Evolutionary conservation across 192 early-diverging fungal genomes (phyloP).

Genomic region (Spinellus fusiger): DNA sequence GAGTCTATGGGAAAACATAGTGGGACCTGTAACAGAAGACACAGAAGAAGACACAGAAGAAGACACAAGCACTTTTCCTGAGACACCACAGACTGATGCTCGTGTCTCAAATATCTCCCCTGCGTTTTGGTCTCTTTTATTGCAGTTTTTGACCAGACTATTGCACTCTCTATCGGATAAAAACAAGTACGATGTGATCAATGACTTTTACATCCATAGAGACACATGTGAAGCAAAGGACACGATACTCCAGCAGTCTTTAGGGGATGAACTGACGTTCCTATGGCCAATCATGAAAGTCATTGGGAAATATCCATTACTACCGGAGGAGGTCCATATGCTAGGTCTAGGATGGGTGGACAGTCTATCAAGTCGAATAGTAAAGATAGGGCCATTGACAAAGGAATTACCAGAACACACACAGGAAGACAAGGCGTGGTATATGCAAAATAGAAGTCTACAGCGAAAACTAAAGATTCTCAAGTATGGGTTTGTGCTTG

Average conservation of each 20-base stretch:
- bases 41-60: neutral
- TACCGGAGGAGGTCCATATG: conserved; percentile 45
- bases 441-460: neutral
- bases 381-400: neutral
- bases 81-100: neutral
- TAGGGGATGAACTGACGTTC: neutral
- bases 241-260: neutral
- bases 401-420: neutral
- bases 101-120: conserved; percentile 4
- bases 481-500: conserved; percentile 25
- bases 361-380: conserved; percentile 7
- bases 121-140: conserved; percentile 20
- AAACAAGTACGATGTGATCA: conserved; percentile 14
- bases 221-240: neutral
- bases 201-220: conserved; percentile 10
- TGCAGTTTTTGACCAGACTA: conserved; percentile 14
- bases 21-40: conserved; percentile 2
- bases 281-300: neutral
- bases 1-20: conserved; percentile 17
- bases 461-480: conserved; percentile 18
- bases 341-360: conserved; percentile 46
- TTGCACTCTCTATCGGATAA: conserved; percentile 13
- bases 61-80: too few relatives aligned
- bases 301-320: conserved; percentile 18
- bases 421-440: neutral